Evolutionary conservation across 352 stramenopile genomes (phyloP).

Genomic region (Paralagenidium karlingii): DNA sequence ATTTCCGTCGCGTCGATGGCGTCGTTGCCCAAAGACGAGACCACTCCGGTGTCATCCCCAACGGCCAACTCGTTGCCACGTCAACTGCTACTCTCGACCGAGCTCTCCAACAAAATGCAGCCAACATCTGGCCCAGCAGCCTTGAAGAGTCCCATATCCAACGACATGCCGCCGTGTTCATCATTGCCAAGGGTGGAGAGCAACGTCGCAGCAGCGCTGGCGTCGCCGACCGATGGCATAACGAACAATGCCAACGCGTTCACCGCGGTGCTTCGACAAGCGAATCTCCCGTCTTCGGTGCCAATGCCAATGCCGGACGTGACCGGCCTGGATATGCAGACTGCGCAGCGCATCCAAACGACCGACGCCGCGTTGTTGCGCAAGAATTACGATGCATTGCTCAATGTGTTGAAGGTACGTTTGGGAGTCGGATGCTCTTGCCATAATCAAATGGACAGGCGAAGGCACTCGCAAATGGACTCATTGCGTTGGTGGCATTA

Average conservation of each 20-base stretch:
- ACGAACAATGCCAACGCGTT: no score
- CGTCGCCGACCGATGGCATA: not conserved
- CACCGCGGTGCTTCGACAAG: slow-evolving; percentile 3
- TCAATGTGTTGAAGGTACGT: no score
- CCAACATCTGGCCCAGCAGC: not conserved
- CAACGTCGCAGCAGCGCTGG: not conserved
- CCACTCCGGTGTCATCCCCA: not conserved
- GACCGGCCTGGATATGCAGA: slow-evolving; percentile 35
- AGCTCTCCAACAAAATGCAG: not conserved
- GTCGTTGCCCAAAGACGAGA: not conserved
- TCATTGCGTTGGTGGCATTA: no score
- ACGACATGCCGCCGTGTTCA: no score
- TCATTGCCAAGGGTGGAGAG: not conserved
- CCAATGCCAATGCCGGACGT: slow-evolving; percentile 24
- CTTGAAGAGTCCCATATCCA: no score
- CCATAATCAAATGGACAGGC: no score
- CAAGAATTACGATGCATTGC: slow-evolving; percentile 67
- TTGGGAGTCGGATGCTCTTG: no score
- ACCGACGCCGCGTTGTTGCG: slow-evolving; percentile 48
- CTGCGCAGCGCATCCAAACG: slow-evolving; percentile 31
- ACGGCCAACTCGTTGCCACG: not conserved
- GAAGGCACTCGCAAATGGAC: no score
- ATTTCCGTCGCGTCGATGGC: not conserved
- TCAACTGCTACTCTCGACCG: not conserved
- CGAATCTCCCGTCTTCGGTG: slow-evolving; percentile 13